These are phyloP conservation scores for Brassica carinata DNA, from an alignment of 345 rosid species.

Conservation along the genomic window DNA sequence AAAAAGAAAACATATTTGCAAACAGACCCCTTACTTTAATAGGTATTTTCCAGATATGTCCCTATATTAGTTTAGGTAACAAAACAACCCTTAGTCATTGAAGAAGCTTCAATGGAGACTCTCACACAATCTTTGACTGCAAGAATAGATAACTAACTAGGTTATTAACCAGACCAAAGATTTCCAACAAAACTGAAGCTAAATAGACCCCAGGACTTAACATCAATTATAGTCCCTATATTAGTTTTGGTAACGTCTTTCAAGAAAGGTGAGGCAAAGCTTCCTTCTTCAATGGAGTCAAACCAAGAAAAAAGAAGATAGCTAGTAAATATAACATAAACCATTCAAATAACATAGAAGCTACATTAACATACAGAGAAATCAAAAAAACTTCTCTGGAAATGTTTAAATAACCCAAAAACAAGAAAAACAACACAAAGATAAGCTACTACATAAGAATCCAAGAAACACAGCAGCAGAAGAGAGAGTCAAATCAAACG, in stretches of 20 bases:
- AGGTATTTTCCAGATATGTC: neutral
- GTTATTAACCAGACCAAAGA: neutral
- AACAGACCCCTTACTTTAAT: neutral
- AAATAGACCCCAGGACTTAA: neutral
- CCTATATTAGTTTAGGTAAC: no score
- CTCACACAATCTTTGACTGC: neutral
- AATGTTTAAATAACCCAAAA: slow-evolving; percentile 23
- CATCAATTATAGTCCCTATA: neutral
- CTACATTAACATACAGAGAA: slow-evolving; percentile 31
- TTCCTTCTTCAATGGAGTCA: neutral
- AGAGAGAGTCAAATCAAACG: slow-evolving; percentile 6
- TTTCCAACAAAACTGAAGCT: neutral
- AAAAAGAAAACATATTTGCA: neutral
- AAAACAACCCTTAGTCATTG: neutral
- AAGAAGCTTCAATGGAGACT: neutral
- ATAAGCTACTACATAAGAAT: slow-evolving; percentile 26
- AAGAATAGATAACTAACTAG: neutral
- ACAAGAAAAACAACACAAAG: neutral
- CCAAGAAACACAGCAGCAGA: slow-evolving; percentile 37
- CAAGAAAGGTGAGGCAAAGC: neutral
- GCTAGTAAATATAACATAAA: slow-evolving; percentile 7
- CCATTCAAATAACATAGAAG: slow-evolving; percentile 21
- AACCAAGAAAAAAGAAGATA: neutral
- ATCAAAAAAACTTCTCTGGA: slow-evolving; percentile 39
- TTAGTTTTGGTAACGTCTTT: neutral